phyloP scores from a whole-genome alignment of 140 eudicot species.

The Anethum foeniculum region DNA sequence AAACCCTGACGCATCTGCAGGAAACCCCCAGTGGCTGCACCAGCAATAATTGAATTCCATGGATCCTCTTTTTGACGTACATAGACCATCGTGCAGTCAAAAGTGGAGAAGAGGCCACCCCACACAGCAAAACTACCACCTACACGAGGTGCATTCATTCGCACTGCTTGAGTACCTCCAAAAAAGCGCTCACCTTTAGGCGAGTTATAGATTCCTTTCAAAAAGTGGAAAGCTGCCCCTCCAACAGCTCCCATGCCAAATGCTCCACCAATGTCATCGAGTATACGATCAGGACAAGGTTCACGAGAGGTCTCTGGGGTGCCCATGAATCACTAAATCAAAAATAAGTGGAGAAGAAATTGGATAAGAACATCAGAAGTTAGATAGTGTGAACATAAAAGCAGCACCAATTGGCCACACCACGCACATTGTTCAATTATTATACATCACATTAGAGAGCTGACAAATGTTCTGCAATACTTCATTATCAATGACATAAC shows the following conservation, averaged over 20 bases:
- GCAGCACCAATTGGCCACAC: neutral
- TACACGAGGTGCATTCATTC: constrained; percentile 6
- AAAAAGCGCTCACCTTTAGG: constrained; percentile 8
- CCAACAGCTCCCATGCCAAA: constrained; percentile 11
- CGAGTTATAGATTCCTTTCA: constrained; percentile 6
- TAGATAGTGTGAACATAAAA: neutral
- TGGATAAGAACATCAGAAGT: neutral
- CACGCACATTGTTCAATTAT: neutral
- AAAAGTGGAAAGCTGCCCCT: constrained; percentile 8
- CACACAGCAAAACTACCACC: constrained; percentile 7
- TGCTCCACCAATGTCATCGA: constrained; percentile 9
- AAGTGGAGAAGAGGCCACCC: constrained; percentile 10
- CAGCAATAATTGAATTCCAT: neutral
- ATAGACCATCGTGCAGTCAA: constrained; percentile 5
- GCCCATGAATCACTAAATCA: neutral
- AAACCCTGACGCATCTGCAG: constrained; percentile 9
- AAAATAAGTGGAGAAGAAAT: neutral
- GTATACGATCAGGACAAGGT: constrained; percentile 10
- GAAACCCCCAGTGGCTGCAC: neutral
- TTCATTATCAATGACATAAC: neutral
- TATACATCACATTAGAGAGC: neutral
- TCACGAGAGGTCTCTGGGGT: constrained; percentile 10
- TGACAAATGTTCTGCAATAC: neutral
- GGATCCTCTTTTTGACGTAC: constrained; percentile 7
- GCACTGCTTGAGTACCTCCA: constrained; percentile 5